Percentiles rank a stretch among this genome's conserved stretches.
Evolutionary conservation across 306 rosid genomes (phyloP).

Genomic region (Cicer pinnatifidum): DNA sequence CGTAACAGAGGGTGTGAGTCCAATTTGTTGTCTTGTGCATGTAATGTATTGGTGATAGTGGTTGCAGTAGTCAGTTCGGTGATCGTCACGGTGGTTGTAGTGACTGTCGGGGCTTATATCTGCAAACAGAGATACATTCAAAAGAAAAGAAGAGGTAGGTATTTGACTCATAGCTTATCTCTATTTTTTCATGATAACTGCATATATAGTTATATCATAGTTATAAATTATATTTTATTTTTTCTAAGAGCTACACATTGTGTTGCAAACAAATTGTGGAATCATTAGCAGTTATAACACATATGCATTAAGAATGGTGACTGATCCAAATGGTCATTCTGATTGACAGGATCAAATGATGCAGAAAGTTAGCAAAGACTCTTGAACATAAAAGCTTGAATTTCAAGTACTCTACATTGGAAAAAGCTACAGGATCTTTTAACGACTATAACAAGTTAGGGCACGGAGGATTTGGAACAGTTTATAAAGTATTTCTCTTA

Average conservation of each 20-base stretch:
- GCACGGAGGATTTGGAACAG: slow-evolving; percentile 95
- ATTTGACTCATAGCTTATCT: slow-evolving; percentile 15
- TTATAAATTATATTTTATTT: background rate
- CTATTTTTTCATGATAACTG: background rate
- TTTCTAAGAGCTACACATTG: background rate
- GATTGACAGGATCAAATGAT: too few species aligned
- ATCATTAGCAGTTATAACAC: background rate
- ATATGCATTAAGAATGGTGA: too few species aligned
- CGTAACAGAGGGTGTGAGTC: background rate
- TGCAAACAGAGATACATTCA: slow-evolving; percentile 79
- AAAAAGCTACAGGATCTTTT: too few species aligned
- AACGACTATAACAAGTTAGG: too few species aligned
- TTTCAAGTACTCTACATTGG: too few species aligned
- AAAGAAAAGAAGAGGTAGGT: slow-evolving; percentile 95
- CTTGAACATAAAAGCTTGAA: too few species aligned
- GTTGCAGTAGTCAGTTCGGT: slow-evolving; percentile 70
- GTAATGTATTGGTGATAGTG: slow-evolving; percentile 53
- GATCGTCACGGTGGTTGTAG: slow-evolving; percentile 60
- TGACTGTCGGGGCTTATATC: slow-evolving; percentile 59
- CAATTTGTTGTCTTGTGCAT: slow-evolving; percentile 54
- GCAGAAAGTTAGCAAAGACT: too few species aligned
- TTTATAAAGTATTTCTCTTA: slow-evolving; percentile 68
- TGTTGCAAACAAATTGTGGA: background rate
- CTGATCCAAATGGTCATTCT: too few species aligned
- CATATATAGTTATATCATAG: too few species aligned